These are phyloP conservation scores for Fraxinus floribunda DNA, from an alignment of 305 asterid species.

Conservation along the genomic window DNA sequence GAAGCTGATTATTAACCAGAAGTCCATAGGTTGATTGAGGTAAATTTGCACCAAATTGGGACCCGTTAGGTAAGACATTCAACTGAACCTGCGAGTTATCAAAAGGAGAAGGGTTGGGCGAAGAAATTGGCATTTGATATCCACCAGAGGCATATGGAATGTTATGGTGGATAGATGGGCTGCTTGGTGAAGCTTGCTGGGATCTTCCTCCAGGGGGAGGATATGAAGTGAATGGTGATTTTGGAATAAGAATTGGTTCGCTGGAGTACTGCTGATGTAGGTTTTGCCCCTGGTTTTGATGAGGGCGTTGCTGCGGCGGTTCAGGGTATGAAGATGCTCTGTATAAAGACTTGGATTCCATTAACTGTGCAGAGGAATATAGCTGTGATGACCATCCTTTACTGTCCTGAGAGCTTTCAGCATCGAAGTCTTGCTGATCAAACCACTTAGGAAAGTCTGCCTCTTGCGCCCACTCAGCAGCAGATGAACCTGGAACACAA, in stretches of 20 bases:
- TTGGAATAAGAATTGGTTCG: constrained; percentile 64
- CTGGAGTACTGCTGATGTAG: constrained; percentile 53
- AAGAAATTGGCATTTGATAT: constrained; percentile 48
- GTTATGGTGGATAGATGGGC: constrained; percentile 42
- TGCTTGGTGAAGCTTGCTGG: constrained; percentile 64
- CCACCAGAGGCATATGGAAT: constrained; percentile 47
- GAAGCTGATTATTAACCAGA: constrained; percentile 51
- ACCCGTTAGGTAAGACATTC: constrained; percentile 47
- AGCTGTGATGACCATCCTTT: constrained; percentile 64
- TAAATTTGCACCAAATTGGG: constrained; percentile 63
- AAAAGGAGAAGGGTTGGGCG: constrained; percentile 56
- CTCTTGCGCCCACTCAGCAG: constrained; percentile 67
- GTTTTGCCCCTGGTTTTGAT: constrained; percentile 33
- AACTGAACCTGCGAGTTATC: constrained; percentile 54
- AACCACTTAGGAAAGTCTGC: constrained; percentile 50
- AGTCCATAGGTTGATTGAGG: constrained; percentile 61
- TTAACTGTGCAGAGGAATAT: constrained; percentile 43
- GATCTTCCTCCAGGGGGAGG: constrained; percentile 73
- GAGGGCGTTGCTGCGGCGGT: constrained; percentile 59
- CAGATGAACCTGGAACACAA: constrained; percentile 65
- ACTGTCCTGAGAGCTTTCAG: constrained; percentile 45
- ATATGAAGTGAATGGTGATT: constrained; percentile 64
- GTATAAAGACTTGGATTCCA: constrained; percentile 55
- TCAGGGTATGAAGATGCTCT: constrained; percentile 90
- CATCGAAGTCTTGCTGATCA: constrained; percentile 49